These are phyloP conservation scores for Auricularia auricula-judae DNA, from an alignment of 768 basidiomycete species.

Conservation along the genomic window DNA sequence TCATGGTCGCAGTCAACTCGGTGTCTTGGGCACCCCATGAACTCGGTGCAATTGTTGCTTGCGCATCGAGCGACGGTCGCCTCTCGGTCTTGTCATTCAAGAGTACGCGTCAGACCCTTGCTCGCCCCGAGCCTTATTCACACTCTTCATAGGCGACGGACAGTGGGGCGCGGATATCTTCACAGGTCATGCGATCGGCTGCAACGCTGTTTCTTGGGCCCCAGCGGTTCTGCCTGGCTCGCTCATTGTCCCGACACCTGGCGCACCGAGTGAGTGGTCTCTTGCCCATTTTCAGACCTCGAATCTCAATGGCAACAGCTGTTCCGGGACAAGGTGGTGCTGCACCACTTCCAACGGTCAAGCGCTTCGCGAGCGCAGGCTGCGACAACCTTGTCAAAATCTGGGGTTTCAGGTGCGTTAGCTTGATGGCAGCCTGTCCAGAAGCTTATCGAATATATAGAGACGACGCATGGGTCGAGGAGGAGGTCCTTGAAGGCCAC, in stretches of 20 bases:
- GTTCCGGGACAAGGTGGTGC: slow-evolving; percentile 5
- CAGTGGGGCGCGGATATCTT: slow-evolving; percentile 94
- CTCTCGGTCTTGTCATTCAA: slow-evolving; percentile 95
- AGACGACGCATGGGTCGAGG: slow-evolving; percentile 82
- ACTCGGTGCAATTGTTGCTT: slow-evolving; percentile 90
- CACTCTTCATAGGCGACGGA: slow-evolving; percentile 62
- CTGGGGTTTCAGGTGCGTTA: slow-evolving; percentile 52
- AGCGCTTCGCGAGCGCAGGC: slow-evolving; percentile 90
- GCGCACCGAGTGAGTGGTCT: not conserved
- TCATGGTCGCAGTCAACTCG: slow-evolving; percentile 63
- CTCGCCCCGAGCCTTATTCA: not conserved
- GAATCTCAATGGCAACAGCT: not conserved
- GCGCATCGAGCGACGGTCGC: slow-evolving; percentile 94
- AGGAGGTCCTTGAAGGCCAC: slow-evolving; percentile 85
- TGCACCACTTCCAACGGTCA: slow-evolving; percentile 41
- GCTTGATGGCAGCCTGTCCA: too few relatives aligned
- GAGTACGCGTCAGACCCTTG: slow-evolving; percentile 39
- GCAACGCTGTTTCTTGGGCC: slow-evolving; percentile 96
- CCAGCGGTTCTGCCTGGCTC: slow-evolving; percentile 82
- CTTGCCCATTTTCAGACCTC: too few relatives aligned
- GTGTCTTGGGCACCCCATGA: slow-evolving; percentile 99
- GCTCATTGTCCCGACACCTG: slow-evolving; percentile 48
- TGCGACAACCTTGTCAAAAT: slow-evolving; percentile 94
- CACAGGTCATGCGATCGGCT: slow-evolving; percentile 90
- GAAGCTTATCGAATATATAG: slow-evolving; percentile 17